Conservation (phyloP, 495 filamentous ascomycete genomes). For the Neurospora sp. region DNA sequence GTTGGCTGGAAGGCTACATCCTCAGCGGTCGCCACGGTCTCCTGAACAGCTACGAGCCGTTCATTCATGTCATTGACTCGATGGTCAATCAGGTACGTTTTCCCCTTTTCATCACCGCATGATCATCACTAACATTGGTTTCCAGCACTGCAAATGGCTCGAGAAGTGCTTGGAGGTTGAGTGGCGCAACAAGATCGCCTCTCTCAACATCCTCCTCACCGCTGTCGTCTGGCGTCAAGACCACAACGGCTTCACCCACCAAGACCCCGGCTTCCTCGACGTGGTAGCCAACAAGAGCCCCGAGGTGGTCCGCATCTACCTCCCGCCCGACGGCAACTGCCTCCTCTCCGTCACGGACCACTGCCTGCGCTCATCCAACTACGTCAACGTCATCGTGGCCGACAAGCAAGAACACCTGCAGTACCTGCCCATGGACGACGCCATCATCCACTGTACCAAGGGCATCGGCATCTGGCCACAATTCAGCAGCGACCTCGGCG, state of each 20-base stretch:
- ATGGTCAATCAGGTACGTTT: constrained; percentile 56
- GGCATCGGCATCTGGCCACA: constrained; percentile 44
- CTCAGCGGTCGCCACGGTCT: constrained; percentile 61
- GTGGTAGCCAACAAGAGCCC: constrained; percentile 66
- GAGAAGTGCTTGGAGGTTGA: constrained; percentile 65
- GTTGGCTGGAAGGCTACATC: constrained; percentile 67
- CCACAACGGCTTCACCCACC: constrained; percentile 72
- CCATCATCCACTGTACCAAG: constrained; percentile 61
- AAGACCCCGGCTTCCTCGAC: constrained; percentile 68
- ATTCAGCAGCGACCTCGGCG: constrained; percentile 44
- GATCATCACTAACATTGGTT: constrained; percentile 3
- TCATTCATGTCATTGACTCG: constrained; percentile 68
- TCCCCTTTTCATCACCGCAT: neutral
- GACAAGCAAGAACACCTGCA: constrained; percentile 71
- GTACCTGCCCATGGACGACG: constrained; percentile 56
- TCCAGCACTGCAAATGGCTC: constrained; percentile 66
- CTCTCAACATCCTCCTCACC: constrained; percentile 65
- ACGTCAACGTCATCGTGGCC: constrained; percentile 67
- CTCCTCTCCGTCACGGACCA: constrained; percentile 59
- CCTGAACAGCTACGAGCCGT: constrained; percentile 69
- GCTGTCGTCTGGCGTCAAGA: constrained; percentile 70
- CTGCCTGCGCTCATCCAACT: constrained; percentile 57
- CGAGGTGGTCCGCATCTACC: constrained; percentile 66
- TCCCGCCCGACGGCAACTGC: constrained; percentile 65
- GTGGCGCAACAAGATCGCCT: constrained; percentile 57